Base-by-base conservation (phyloP, 192 early-diverging fungal species). In the Linnemannia schmuckeri region DNA sequence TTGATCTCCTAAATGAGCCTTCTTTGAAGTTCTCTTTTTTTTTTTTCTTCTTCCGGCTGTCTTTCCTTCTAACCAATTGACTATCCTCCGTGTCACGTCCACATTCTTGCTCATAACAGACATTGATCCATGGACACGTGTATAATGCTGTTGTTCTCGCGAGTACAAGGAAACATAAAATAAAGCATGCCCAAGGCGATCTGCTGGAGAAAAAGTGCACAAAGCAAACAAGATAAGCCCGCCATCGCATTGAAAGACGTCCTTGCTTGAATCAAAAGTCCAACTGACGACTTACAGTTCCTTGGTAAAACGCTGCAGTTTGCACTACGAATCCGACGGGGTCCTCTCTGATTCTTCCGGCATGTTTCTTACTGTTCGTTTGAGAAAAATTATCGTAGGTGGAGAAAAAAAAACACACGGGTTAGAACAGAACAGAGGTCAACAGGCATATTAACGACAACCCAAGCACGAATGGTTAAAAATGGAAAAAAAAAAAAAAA, bases 301-400 rank as follows among this genome's bases (percentile, higher is more conserved):
- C 92, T 75, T 92, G 90, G 61, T 91, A 92, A 57, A 91, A 92
- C 12, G 89, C 80, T 24, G 90, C 90, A 20, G 92, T 79, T 72
- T 90, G 90, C 12, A 95, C 82, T 74, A 95, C 93, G 84, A 94
- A 95, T 20, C 92, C 94, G 35, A 96, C 88, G 9, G 95, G 95
- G 88, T 96, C 94, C 52, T 93, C 90, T 72, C 93, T 85, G 70
- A 96, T 93, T 57, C 90, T 81, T 44, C 89, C 85, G 42, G 90
- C 90, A 74, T 93, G 90, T 61, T 88, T 87, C 66, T 87, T 87
- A 55, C 85, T 87, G 46, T 78, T 35, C 35, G 10, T 27, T 30
- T 6, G 33, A 74, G 30, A 74, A 68, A 63, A 52, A 57, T 30
- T 30, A 15, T 63, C 33, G 52, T n/a, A 38, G 3, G 70, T 40